Evolutionary conservation across 202 grass and related monocot species (phyloP).

Genomic region (Digitaria exilis): DNA sequence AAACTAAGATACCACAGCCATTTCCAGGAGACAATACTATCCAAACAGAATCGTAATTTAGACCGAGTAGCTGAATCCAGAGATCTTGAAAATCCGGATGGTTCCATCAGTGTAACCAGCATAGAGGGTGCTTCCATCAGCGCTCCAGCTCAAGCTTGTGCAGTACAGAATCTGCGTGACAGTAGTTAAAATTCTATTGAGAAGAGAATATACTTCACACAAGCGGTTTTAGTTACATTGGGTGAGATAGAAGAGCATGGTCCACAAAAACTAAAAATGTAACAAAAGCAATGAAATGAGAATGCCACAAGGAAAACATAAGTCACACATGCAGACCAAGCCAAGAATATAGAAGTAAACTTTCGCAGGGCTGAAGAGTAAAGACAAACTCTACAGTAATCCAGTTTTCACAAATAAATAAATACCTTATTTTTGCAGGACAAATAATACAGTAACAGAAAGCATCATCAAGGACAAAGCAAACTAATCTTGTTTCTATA

Average conservation of each 20-base stretch:
- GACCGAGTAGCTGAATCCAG: slow-evolving; percentile 45
- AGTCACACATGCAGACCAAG: neutral
- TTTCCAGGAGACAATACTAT: slow-evolving; percentile 10
- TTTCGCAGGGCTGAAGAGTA: neutral
- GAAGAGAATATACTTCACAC: neutral
- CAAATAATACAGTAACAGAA: no score
- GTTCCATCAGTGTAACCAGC: slow-evolving; percentile 67
- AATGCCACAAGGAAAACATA: neutral
- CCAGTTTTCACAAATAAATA: neutral
- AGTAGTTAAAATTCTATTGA: neutral
- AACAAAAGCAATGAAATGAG: neutral
- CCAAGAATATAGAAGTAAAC: neutral
- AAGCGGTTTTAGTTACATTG: neutral
- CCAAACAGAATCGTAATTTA: slow-evolving; percentile 26
- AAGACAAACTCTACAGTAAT: neutral
- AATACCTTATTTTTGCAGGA: neutral
- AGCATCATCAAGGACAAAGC: no score
- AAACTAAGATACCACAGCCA: slow-evolving; percentile 10
- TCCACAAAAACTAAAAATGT: neutral
- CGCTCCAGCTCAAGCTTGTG: slow-evolving; percentile 76
- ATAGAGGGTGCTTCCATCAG: slow-evolving; percentile 60
- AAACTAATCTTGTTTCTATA: neutral
- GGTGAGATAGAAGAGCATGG: neutral
- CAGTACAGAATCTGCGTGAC: slow-evolving; percentile 61
- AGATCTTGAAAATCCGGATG: slow-evolving; percentile 67